Percentiles rank a stretch among this genome's conserved stretches.
These are phyloP conservation scores for Calonectria pteridis DNA, from an alignment of 2,329 filamentous ascomycete species.

Conservation along the genomic window DNA sequence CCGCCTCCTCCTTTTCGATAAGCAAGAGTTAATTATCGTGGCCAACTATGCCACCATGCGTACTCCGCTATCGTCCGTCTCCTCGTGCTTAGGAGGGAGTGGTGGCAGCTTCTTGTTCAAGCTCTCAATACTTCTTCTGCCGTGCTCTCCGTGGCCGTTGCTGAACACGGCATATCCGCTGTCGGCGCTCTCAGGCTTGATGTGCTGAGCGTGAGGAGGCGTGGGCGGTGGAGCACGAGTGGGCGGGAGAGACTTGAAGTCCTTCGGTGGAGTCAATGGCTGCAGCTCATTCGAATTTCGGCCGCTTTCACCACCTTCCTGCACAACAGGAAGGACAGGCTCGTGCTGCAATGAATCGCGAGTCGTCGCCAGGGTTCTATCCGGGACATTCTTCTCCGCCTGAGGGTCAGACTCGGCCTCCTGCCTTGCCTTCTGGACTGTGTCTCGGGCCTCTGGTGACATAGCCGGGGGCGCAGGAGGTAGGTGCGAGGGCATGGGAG, in stretches of 20 bases:
- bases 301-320: slow-evolving; percentile 82
- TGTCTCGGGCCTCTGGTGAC: slow-evolving; percentile 55
- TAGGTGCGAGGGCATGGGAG: slow-evolving; percentile 60
- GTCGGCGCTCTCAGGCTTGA: slow-evolving; percentile 62
- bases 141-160: slow-evolving; percentile 47
- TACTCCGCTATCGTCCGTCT: slow-evolving; percentile 43
- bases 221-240: slow-evolving; percentile 56
- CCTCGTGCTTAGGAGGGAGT: slow-evolving; percentile 56
- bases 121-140: slow-evolving; percentile 65
- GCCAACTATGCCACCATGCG: slow-evolving; percentile 50
- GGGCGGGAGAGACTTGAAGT: slow-evolving; percentile 53
- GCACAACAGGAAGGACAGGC: slow-evolving; percentile 81
- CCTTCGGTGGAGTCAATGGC: slow-evolving; percentile 58
- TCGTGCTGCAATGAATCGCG: slow-evolving; percentile 69
- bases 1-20: slow-evolving; percentile 33
- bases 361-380: slow-evolving; percentile 67
- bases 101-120: slow-evolving; percentile 72
- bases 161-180: slow-evolving; percentile 59
- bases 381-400: slow-evolving; percentile 67
- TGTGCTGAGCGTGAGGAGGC: slow-evolving; percentile 47
- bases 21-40: slow-evolving; percentile 34
- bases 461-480: slow-evolving; percentile 56
- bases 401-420: slow-evolving; percentile 46
- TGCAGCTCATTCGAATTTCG: slow-evolving; percentile 54
- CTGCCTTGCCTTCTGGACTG: slow-evolving; percentile 55